Conservation (phyloP, 495 filamentous ascomycete species). For the Penicillium fimorum region DNA sequence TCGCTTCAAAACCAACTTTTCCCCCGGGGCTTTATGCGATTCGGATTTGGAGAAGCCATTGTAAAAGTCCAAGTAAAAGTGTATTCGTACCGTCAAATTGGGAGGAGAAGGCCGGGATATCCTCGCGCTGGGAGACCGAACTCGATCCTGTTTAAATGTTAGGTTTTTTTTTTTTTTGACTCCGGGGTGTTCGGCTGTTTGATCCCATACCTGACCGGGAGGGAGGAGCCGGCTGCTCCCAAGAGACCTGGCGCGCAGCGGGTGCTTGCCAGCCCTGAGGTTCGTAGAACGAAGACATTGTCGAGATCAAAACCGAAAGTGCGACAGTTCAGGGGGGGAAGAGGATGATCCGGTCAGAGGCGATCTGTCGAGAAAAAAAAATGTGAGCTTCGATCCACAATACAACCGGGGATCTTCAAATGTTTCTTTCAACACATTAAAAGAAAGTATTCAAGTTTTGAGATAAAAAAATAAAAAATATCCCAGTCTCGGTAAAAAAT, state of each 20-base stretch:
- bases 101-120: slow-evolving; percentile 74
- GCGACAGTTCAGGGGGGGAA: slow-evolving; percentile 29
- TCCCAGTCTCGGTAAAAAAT: not conserved
- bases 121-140: slow-evolving; percentile 74
- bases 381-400: slow-evolving; percentile 15
- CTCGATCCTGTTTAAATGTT: slow-evolving; percentile 59
- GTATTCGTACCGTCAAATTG: slow-evolving; percentile 82
- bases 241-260: slow-evolving; percentile 62
- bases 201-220: slow-evolving; percentile 73
- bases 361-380: slow-evolving; percentile 26
- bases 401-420: not conserved
- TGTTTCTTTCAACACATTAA: not conserved
- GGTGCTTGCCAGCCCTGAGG: slow-evolving; percentile 74
- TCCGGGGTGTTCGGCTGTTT: slow-evolving; percentile 8
- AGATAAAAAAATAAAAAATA: not conserved
- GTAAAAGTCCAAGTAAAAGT: slow-evolving; percentile 4
- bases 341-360: slow-evolving; percentile 35
- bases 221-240: slow-evolving; percentile 83
- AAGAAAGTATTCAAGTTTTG: not conserved
- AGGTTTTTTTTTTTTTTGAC: slow-evolving; percentile 28
- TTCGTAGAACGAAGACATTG: slow-evolving; percentile 86
- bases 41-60: not conserved
- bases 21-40: not conserved
- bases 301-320: slow-evolving; percentile 25
- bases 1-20: not conserved